phyloP scores from a whole-genome alignment of 257 asterid genomes.

The Thymus quinquecostatus region DNA sequence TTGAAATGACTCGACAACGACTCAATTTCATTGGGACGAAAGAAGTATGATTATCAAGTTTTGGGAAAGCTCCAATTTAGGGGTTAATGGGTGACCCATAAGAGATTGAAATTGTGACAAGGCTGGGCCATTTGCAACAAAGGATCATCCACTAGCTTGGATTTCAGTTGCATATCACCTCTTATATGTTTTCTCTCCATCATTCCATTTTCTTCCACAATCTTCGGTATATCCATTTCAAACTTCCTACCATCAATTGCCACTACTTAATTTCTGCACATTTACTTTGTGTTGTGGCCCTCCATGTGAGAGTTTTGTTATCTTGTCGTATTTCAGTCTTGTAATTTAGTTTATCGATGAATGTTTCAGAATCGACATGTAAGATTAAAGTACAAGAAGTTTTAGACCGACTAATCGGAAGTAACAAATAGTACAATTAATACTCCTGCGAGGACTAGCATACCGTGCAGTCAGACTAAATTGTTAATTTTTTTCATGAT shows the following conservation, averaged over 20 bases:
- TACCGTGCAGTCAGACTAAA: too few species aligned
- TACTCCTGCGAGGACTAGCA: too few species aligned
- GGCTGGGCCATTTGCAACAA: conserved; percentile 40
- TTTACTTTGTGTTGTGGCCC: conserved; percentile 8
- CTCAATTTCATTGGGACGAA: too few species aligned
- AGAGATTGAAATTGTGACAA: conserved; percentile 40
- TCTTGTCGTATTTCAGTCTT: not conserved
- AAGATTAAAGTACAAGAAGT: too few species aligned
- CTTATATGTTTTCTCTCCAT: conserved; percentile 1
- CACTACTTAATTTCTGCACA: not conserved
- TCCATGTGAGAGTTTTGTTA: not conserved
- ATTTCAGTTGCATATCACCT: conserved; percentile 17
- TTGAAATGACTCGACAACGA: too few species aligned
- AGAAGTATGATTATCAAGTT: not conserved
- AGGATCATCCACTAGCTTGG: conserved; percentile 32
- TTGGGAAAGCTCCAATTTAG: conserved; percentile 5
- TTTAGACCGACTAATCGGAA: too few species aligned
- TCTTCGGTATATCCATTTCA: not conserved
- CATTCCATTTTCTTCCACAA: not conserved
- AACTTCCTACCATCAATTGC: not conserved
- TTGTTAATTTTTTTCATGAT: too few species aligned
- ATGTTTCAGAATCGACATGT: not conserved
- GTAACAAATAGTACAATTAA: too few species aligned
- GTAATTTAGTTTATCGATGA: not conserved
- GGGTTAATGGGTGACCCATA: conserved; percentile 27